Evolutionary conservation across 768 basidiomycete species (phyloP), one percentile per base, ranked within the genome.

Genomic region (Trametopsis cervina): DNA sequence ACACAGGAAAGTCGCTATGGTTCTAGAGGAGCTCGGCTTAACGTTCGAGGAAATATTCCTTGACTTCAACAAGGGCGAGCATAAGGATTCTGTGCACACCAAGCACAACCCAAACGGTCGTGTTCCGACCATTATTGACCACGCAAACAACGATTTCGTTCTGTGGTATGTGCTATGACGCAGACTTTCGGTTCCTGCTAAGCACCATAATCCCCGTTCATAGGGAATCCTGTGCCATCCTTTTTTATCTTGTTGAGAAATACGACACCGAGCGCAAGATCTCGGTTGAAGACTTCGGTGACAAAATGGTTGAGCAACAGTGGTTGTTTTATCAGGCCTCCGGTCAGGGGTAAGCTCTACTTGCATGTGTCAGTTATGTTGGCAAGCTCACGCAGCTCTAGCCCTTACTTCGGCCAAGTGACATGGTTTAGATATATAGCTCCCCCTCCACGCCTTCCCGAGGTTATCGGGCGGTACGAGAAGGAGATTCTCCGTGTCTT

Each of bases 321-420:
- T 74, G 71, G 74, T 68, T 75, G 41, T 70, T 72, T 61, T 75
- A 72, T 59, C 63, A 64, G 40, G 49, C 56, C n/a, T 62, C 61
- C 3, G 63, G 63, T 2, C 61, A 64, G 42, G 63, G 61, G n/a
- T n/a, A n/a, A n/a, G n/a, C n/a, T n/a, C n/a, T n/a, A 57, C 58
- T 22, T 15, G 56, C 42, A 10, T 21, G 17, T 40, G 9, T 11
- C 22, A 46, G 17, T 12, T 18, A 13, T 21, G 24, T 23, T 41
- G 12, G 4, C 25, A 11, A 20, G 55, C 22, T 5, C 44, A 50
- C n/a, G n/a, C n/a, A n/a, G n/a, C n/a, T n/a, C n/a, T n/a, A n/a
- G 60, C 40, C 53, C 53, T 12, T 54, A 54, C 45, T 56, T 42
- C 27, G 54, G 51, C 15, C 54, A 56, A 39, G 44, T 33, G 13